phyloP scores from a whole-genome alignment of 2,329 filamentous ascomycete genomes.

The Penicillium sp. region DNA sequence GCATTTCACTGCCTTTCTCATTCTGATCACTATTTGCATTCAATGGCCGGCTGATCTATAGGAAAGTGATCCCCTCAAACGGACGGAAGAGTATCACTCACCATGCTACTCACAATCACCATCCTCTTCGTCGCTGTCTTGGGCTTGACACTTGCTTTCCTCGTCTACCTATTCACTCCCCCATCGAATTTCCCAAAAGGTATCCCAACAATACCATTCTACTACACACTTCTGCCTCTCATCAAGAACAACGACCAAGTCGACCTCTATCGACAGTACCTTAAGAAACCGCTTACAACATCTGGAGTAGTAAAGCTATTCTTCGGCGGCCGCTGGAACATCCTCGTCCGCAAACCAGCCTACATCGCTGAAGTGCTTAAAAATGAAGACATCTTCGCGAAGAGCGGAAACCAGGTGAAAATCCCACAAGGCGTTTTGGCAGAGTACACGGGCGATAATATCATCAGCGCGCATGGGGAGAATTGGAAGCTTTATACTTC shows the following conservation, averaged over 20 bases:
- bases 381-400: background rate
- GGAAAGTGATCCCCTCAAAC: too few relatives aligned
- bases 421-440: too few relatives aligned
- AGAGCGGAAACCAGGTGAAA: background rate
- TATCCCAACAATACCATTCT: constrained; percentile 1
- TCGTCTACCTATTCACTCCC: constrained; percentile 1
- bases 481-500: too few relatives aligned
- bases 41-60: too few relatives aligned
- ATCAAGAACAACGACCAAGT: background rate
- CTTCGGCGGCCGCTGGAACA: background rate
- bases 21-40: too few relatives aligned
- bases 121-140: background rate
- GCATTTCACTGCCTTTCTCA: too few relatives aligned
- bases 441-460: too few relatives aligned
- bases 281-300: background rate
- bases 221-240: background rate
- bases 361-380: background rate
- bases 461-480: too few relatives aligned
- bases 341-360: background rate
- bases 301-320: background rate
- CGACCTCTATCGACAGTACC: background rate
- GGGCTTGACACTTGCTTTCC: background rate
- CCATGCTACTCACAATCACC: too few relatives aligned
- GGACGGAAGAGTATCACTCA: too few relatives aligned
- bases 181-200: background rate